A percentile compares a stretch with the other conserved stretches of the same genome.
Evolutionary conservation across 805 yeast genomes (phyloP).

Genomic region (Wickerhamomyces bisporus): DNA sequence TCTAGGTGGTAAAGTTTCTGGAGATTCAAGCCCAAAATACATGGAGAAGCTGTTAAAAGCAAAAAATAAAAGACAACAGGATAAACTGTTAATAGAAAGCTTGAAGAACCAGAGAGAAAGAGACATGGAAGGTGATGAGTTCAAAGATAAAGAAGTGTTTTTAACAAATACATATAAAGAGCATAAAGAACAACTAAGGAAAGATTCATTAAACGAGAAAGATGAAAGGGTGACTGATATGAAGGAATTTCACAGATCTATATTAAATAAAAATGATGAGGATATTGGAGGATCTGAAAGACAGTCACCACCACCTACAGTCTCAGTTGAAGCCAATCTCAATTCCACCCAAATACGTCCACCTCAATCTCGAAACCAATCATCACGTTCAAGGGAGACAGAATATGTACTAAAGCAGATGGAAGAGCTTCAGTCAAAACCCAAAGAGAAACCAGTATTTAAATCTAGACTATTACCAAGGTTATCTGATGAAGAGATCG

Average conservation of each 20-base stretch:
- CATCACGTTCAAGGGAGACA: constrained; percentile 8
- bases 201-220: constrained; percentile 3
- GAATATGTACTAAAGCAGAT: constrained; percentile 3
- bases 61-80: constrained; percentile 39
- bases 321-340: too few species aligned
- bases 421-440: constrained; percentile 2
- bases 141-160: constrained; percentile 38
- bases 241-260: constrained; percentile 3
- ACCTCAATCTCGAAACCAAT: too few species aligned
- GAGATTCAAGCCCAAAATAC: constrained; percentile 27
- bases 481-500: constrained; percentile 10
- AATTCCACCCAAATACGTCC: too few species aligned
- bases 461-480: constrained; percentile 17
- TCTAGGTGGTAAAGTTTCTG: constrained; percentile 12
- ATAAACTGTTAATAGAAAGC: constrained; percentile 35
- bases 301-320: neutral
- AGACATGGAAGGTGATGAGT: constrained; percentile 34
- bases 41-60: constrained; percentile 39
- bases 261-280: constrained; percentile 2
- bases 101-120: constrained; percentile 33
- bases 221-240: constrained; percentile 2
- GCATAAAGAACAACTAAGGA: constrained; percentile 18
- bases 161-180: constrained; percentile 43
- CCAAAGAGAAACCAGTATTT: neutral
- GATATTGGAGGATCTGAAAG: neutral